Evolutionary conservation across 495 filamentous ascomycete genomes (phyloP), one percentile per base, ranked within the genome.

Genomic region (Penicillium soppii): DNA sequence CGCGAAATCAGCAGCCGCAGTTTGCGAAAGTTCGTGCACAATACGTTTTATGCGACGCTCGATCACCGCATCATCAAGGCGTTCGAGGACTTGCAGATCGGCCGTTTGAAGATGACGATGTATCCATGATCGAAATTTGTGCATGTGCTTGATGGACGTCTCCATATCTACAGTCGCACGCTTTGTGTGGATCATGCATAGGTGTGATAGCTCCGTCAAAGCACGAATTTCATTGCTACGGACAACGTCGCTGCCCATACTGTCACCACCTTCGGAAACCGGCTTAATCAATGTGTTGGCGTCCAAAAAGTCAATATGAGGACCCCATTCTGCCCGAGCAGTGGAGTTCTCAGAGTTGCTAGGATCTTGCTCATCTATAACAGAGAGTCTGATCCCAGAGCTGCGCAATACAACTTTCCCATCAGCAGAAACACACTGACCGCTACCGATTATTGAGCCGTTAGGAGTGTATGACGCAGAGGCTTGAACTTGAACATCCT

Each of bases 111-210:
- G 30, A 2, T 52, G 44, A 2, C 20, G 49, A 10, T 49, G 30
- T 16, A 57, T 46, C 54, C 54, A 57, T 13, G 37, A 33, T 16
- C 43, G 29, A 8, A 52, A 57, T 9, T 49, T 53, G 17, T 43
- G n/a, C 48, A 57, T 49, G 25, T 57, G 48, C 4, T 8, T 8
- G 21, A 57, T 29, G 38, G 43, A 2, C 19, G 44, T 57, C 3
- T 48, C 23, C 29, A 48, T 7, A 4, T 16, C 48, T 7, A 13
- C 37, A 19, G 52, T 44, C 3, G 15, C n/a, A 29, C 33, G 43
- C 36, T 56, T 55, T 1, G 54, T 45, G 29, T 56, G 23, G 7
- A 61, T n/a, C 50, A 61, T 41, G n/a, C 48, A 61, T 0, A 61
- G 7, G 12, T 47, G 35, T 17, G 43, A 23, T 1, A 57, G 22